Conservation (phyloP, 257 asterid genomes). For the Ilex asprella region DNA sequence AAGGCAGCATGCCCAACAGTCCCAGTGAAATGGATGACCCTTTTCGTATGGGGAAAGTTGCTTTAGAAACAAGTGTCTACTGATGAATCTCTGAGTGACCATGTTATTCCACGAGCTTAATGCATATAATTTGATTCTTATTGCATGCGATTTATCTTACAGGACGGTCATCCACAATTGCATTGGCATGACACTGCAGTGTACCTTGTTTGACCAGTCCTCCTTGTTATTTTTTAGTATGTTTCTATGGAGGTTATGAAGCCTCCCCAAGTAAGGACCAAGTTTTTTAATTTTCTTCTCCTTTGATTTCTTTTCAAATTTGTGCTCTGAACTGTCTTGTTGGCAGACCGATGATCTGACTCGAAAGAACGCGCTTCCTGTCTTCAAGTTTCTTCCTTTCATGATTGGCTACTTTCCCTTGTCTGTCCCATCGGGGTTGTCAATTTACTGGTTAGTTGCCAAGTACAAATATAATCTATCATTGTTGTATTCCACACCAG, state of each 20-base stretch:
- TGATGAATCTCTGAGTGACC: too few relatives aligned
- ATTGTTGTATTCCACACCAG: not conserved
- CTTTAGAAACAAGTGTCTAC: too few relatives aligned
- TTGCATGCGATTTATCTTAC: constrained; percentile 16
- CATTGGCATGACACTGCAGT: constrained; percentile 97
- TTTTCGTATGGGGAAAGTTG: too few relatives aligned
- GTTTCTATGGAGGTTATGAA: constrained; percentile 98
- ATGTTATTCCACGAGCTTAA: too few relatives aligned
- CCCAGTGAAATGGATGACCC: too few relatives aligned
- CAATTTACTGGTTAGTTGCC: constrained; percentile 80
- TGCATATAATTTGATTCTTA: too few relatives aligned
- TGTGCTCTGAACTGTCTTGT: constrained; percentile 29
- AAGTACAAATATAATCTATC: not conserved
- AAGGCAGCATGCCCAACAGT: too few relatives aligned
- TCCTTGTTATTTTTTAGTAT: constrained; percentile 76
- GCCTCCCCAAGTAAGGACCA: constrained; percentile 86
- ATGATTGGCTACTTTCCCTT: constrained; percentile 99
- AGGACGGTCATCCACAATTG: constrained; percentile 99
- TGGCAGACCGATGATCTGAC: constrained; percentile 93
- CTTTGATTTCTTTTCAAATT: constrained; percentile 6
- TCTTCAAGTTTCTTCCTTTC: constrained; percentile 92
- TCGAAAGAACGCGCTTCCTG: constrained; percentile 90
- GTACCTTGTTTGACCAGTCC: constrained; percentile 88
- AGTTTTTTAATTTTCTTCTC: constrained; percentile 2
- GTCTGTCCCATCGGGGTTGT: constrained; percentile 97